These are phyloP conservation scores for Ajuga reptans DNA, from an alignment of 305 asterid genomes.

Conservation along the genomic window DNA sequence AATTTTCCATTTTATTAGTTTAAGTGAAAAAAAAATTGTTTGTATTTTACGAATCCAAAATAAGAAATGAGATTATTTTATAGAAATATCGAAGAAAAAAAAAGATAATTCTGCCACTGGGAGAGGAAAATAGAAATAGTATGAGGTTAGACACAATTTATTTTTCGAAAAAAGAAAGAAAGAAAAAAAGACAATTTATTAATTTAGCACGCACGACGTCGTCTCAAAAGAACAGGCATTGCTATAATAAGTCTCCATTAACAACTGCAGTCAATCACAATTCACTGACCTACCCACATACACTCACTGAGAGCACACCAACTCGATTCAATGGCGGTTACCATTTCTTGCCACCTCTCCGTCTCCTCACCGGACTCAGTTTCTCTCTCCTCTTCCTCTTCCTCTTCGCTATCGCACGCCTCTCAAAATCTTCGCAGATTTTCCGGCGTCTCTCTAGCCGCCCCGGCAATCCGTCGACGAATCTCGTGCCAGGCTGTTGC, in stretches of 20 bases:
- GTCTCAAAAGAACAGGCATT: neutral
- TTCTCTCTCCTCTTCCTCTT: conserved; percentile 44
- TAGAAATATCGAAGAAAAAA: no score
- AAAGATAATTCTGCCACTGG: no score
- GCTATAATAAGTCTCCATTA: neutral
- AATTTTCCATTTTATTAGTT: no score
- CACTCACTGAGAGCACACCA: conserved; percentile 15
- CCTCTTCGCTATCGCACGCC: conserved; percentile 32
- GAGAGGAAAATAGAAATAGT: no score
- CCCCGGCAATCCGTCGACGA: conserved; percentile 43
- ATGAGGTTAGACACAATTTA: no score
- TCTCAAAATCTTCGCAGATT: conserved; percentile 24
- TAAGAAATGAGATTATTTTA: no score
- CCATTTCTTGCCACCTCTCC: conserved; percentile 41
- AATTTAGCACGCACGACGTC: no score
- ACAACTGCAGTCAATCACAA: conserved; percentile 18
- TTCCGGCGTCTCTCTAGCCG: conserved; percentile 22
- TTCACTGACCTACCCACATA: conserved; percentile 23
- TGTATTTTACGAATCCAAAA: no score
- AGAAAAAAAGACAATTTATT: no score
- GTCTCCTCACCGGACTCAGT: conserved; percentile 37
- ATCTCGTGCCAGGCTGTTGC: conserved; percentile 58
- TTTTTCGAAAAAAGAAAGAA: no score
- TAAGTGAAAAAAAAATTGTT: no score
- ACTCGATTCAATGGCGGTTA: conserved; percentile 41